Evolutionary conservation across 2,329 filamentous ascomycete species (phyloP).

Genomic region (Exophiala calicioides): DNA sequence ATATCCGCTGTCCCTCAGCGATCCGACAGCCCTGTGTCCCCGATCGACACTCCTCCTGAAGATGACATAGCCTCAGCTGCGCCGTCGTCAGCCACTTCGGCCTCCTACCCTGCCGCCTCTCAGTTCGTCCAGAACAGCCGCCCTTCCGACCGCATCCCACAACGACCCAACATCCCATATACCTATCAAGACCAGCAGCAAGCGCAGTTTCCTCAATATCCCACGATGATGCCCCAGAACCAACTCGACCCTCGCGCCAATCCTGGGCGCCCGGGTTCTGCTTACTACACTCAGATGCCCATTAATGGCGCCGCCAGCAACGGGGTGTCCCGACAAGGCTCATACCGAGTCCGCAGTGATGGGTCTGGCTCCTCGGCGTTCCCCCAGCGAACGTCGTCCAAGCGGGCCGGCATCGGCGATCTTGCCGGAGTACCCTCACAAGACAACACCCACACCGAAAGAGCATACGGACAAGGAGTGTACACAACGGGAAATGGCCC

Average conservation of each 20-base stretch:
- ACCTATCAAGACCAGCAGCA: conserved; percentile 48
- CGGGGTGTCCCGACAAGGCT: conserved; percentile 40
- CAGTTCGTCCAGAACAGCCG: conserved; percentile 20
- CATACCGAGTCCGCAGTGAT: conserved; percentile 61
- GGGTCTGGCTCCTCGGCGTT: conserved; percentile 57
- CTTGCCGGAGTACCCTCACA: conserved; percentile 63
- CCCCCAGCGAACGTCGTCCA: conserved; percentile 63
- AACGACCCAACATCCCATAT: conserved; percentile 45
- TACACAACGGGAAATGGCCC: conserved; percentile 60
- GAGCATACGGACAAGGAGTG: conserved; percentile 65
- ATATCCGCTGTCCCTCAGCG: conserved; percentile 16
- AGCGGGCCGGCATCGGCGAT: conserved; percentile 53
- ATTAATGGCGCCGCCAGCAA: conserved; percentile 41
- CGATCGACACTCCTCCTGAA: conserved; percentile 17
- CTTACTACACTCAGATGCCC: conserved; percentile 47
- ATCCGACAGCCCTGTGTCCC: conserved; percentile 30
- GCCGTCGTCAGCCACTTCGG: conserved; percentile 13
- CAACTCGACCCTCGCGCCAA: conserved; percentile 40
- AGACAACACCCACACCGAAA: conserved; percentile 69
- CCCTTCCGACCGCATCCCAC: conserved; percentile 24
- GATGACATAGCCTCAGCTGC: conserved; percentile 18
- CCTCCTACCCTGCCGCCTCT: conserved; percentile 12
- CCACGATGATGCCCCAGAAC: conserved; percentile 45
- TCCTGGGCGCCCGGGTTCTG: conserved; percentile 48
- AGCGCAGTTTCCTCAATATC: conserved; percentile 45